Conservation (phyloP, 2,329 filamentous ascomycete species). For the Raffaelea arxii region DNA sequence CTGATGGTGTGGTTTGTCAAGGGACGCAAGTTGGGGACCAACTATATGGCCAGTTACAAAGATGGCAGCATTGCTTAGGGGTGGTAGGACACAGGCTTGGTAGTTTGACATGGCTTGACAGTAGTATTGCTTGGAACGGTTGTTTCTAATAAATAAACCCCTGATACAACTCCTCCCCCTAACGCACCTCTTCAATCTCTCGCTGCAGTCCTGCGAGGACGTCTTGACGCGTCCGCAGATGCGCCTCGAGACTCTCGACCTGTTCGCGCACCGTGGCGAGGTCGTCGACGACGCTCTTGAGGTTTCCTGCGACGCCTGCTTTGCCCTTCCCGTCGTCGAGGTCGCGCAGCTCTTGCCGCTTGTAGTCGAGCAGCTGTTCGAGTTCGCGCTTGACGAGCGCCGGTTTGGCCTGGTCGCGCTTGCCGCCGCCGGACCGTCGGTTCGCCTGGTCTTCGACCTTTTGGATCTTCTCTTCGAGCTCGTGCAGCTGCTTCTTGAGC, state of each 20-base stretch:
- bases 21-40: constrained; percentile 37
- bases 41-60: constrained; percentile 34
- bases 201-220: constrained; percentile 65
- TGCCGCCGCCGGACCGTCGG: constrained; percentile 43
- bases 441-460: constrained; percentile 66
- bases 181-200: constrained; percentile 71
- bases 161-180: too few relatives aligned
- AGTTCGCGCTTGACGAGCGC: constrained; percentile 89
- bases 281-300: constrained; percentile 77
- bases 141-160: too few relatives aligned
- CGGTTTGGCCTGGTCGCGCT: constrained; percentile 71
- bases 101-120: too few relatives aligned
- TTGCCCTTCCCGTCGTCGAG: constrained; percentile 62
- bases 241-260: constrained; percentile 78
- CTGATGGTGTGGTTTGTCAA: constrained; percentile 41
- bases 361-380: constrained; percentile 91
- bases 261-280: constrained; percentile 87
- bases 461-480: constrained; percentile 80
- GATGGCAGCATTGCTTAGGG: constrained; percentile 37
- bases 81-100: too few relatives aligned
- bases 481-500: constrained; percentile 81
- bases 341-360: constrained; percentile 68
- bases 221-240: constrained; percentile 67
- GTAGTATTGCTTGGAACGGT: too few relatives aligned
- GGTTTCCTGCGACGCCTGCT: constrained; percentile 57